Conservation (phyloP, 1,139 yeast species). For the Eremothecium gossypii region DNA sequence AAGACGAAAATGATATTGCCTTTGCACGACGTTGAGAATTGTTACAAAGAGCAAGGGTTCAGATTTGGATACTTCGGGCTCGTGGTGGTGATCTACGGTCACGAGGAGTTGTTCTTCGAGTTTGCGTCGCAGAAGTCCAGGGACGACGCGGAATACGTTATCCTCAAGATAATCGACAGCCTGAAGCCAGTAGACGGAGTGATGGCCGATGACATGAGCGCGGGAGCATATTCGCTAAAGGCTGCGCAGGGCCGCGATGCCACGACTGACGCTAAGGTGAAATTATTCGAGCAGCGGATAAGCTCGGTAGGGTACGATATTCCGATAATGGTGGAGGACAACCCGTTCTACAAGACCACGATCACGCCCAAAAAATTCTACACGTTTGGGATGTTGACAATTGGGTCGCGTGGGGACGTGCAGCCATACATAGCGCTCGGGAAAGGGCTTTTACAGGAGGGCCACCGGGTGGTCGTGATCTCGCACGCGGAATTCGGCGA, state of each 20-base stretch:
- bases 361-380: slow-evolving; percentile 45
- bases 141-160: slow-evolving; percentile 60
- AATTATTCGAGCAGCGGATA: slow-evolving; percentile 54
- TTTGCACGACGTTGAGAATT: slow-evolving; percentile 56
- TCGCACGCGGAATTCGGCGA: slow-evolving; percentile 73
- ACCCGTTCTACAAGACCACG: slow-evolving; percentile 46
- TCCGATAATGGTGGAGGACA: slow-evolving; percentile 59
- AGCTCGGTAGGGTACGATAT: slow-evolving; percentile 53
- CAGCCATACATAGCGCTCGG: slow-evolving; percentile 93
- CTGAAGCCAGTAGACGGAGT: slow-evolving; percentile 17
- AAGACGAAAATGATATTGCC: slow-evolving; percentile 82
- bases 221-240: background rate
- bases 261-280: slow-evolving; percentile 43
- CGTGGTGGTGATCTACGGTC: slow-evolving; percentile 58
- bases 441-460: slow-evolving; percentile 65
- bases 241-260: slow-evolving; percentile 17
- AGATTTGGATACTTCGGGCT: slow-evolving; percentile 62
- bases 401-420: slow-evolving; percentile 93
- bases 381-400: slow-evolving; percentile 66
- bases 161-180: slow-evolving; percentile 43
- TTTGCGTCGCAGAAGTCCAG: slow-evolving; percentile 58
- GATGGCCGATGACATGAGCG: slow-evolving; percentile 2
- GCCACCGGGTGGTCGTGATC: slow-evolving; percentile 75
- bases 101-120: slow-evolving; percentile 68
- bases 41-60: slow-evolving; percentile 56